phyloP scores from a whole-genome alignment of 768 basidiomycete species.

The Suillus discolor region DNA sequence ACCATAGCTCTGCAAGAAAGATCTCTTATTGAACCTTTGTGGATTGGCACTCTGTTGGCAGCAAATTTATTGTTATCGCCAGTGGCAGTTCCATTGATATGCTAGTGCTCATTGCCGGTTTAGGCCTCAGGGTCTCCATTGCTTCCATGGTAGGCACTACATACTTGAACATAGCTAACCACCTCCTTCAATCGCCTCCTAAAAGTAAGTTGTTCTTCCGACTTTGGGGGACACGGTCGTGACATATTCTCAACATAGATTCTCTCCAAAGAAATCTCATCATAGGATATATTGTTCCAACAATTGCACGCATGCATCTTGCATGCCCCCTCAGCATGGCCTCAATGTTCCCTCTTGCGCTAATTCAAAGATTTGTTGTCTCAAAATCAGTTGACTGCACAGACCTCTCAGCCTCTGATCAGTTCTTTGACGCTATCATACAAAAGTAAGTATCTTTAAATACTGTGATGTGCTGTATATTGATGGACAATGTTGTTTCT shows the following conservation, averaged over 20 bases:
- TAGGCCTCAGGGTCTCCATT: not conserved
- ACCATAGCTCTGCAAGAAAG: not conserved
- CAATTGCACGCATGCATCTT: not conserved
- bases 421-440: not conserved
- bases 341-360: not conserved
- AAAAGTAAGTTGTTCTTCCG: not conserved
- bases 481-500: not conserved
- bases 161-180: slow-evolving; percentile 1
- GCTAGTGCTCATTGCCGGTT: not conserved
- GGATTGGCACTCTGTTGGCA: not conserved
- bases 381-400: not conserved
- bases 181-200: not conserved
- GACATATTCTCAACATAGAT: not conserved
- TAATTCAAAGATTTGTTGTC: not conserved
- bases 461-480: not conserved
- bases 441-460: not conserved
- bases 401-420: not conserved
- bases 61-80: not conserved
- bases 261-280: not conserved
- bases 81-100: not conserved
- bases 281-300: not conserved
- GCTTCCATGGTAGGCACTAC: not conserved
- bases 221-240: not conserved
- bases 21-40: not conserved
- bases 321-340: not conserved